A percentile compares a stretch with the other conserved stretches of the same genome.
These are phyloP conservation scores for Corylus avellana DNA, from an alignment of 306 rosid genomes.

Conservation along the genomic window DNA sequence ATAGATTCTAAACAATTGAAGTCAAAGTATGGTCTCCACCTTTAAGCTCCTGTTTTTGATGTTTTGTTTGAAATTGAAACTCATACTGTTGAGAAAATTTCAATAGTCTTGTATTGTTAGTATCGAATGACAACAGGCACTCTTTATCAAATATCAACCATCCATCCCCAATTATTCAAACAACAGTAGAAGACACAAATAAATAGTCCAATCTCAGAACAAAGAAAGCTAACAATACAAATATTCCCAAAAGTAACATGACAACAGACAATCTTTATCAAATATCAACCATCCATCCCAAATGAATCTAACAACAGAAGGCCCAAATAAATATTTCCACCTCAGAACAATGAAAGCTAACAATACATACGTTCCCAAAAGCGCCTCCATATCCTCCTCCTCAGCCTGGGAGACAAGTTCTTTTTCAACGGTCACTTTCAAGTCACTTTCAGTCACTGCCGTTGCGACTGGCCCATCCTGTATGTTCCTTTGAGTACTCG, in stretches of 20 bases:
- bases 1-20: background rate
- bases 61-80: background rate
- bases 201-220: background rate
- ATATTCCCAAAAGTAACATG: slow-evolving; percentile 71
- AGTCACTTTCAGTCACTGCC: slow-evolving; percentile 55
- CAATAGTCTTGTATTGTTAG: too few relatives aligned
- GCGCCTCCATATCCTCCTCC: slow-evolving; percentile 99
- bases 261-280: background rate
- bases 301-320: slow-evolving; percentile 8
- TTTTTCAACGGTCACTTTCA: slow-evolving; percentile 89
- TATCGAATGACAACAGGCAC: background rate
- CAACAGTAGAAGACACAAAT: slow-evolving; percentile 2
- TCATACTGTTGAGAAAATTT: background rate
- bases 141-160: background rate
- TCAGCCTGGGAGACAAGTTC: slow-evolving; percentile 98
- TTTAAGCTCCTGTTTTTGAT: background rate
- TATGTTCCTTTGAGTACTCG: slow-evolving; percentile 42
- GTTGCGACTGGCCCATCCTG: slow-evolving; percentile 57
- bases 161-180: slow-evolving; percentile 1
- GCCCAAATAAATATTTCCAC: background rate
- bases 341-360: slow-evolving; percentile 3
- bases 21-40: background rate
- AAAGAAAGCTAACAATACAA: slow-evolving; percentile 30
- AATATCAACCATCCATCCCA: background rate
- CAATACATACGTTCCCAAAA: slow-evolving; percentile 78